Evolutionary conservation across 2,329 filamentous ascomycete genomes (phyloP), one percentile per base, ranked within the genome.

Genomic region (Scytalidium lignicola): DNA sequence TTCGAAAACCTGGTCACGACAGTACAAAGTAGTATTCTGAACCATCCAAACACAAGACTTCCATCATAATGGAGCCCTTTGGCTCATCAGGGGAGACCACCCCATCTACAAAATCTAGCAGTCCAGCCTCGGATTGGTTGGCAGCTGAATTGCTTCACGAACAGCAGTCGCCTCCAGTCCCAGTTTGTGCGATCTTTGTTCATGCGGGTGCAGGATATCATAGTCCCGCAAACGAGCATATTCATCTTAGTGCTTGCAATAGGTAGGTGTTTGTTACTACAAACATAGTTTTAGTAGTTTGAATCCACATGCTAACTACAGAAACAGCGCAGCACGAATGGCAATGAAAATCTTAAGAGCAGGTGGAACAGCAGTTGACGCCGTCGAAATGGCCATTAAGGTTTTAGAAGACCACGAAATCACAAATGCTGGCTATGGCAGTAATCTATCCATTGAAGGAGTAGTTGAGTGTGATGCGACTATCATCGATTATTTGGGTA

Each of bases 191-290:
- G 51, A 92, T 99, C 46, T 97, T 96, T 67, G 85, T 99, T 41
- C 93, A 99, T 68, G 93, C 92, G 32, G 93, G 93, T 28, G 93
- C 93, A 15, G 93, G 93, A 3, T 99, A 89, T 61, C 93, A 99
- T 67, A 96, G 90, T 63, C 74, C 80, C 20, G 80, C 87, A 52
- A 97, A 97, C 63, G 91, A 99, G 65, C 74, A 78, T 49, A 76
- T 88, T 32, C 93, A 99, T 63, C 78, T 99, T 9, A 76, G 85
- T 61, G 90, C 90, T 40, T 97, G 93, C 67, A 85, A 86, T 62
- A 85, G 92, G 92, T 96, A 74, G 70, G 89, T 74, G 41, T 32
- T 40, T 23, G 15, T 43, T 41, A 15, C 32, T 7, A 2, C 23
- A 26, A n/a, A 13, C 15, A n/a, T n/a, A 13, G 32, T 5, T 13